These are phyloP conservation scores for Penicillium salamii DNA, from an alignment of 495 filamentous ascomycete species.

Conservation along the genomic window DNA sequence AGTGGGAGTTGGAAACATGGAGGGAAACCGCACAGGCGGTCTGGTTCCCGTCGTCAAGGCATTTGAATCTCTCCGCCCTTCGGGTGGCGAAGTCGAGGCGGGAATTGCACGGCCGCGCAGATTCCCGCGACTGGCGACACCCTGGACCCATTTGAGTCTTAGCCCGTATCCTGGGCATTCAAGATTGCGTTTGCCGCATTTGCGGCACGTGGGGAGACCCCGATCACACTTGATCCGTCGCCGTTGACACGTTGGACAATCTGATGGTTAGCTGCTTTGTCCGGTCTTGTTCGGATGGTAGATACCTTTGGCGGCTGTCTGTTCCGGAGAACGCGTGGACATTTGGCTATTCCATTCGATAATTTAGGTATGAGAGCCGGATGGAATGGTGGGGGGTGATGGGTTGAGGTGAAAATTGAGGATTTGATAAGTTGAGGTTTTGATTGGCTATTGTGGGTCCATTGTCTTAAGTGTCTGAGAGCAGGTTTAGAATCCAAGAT, in stretches of 20 bases:
- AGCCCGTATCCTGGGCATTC: conserved; percentile 47
- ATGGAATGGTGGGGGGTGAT: neutral
- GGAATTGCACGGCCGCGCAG: conserved; percentile 20
- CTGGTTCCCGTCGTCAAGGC: too few relatives aligned
- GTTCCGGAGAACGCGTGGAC: conserved; percentile 12
- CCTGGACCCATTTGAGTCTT: conserved; percentile 35
- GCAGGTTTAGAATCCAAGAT: too few relatives aligned
- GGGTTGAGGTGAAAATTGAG: neutral
- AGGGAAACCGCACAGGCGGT: too few relatives aligned
- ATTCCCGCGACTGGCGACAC: conserved; percentile 35
- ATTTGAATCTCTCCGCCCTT: too few relatives aligned
- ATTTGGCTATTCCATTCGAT: conserved; percentile 13
- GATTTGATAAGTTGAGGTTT: neutral
- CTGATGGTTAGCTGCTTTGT: neutral
- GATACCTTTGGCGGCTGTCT: conserved; percentile 15
- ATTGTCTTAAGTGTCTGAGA: too few relatives aligned
- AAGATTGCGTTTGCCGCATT: conserved; percentile 37
- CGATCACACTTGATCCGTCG: conserved; percentile 53
- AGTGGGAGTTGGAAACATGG: neutral
- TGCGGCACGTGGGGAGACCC: conserved; percentile 17
- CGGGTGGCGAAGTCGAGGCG: too few relatives aligned
- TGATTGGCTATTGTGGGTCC: too few relatives aligned
- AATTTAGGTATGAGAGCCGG: neutral
- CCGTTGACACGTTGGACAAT: conserved; percentile 46
- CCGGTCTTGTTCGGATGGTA: neutral